These are phyloP conservation scores for Phytophthora gonapodyides DNA, from an alignment of 352 stramenopile species.

Conservation along the genomic window DNA sequence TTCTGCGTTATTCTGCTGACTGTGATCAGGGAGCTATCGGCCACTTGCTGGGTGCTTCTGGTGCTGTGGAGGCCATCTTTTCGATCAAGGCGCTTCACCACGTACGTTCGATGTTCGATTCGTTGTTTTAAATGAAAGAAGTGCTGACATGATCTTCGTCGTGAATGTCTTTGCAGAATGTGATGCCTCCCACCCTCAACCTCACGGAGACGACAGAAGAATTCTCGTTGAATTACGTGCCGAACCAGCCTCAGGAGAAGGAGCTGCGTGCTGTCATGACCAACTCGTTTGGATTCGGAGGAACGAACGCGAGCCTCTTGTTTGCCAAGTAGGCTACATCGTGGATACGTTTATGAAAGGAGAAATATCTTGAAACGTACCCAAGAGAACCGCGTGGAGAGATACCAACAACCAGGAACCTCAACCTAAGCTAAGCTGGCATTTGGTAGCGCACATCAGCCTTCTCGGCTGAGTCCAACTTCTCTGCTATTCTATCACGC, in stretches of 20 bases:
- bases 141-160: neutral
- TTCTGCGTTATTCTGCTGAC: neutral
- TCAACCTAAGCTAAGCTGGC: slow-evolving; percentile 29
- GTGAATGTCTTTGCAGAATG: slow-evolving; percentile 49
- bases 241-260: slow-evolving; percentile 67
- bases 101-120: slow-evolving; percentile 37
- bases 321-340: slow-evolving; percentile 65
- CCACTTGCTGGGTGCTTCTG: slow-evolving; percentile 96
- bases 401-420: neutral
- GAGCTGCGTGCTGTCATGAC: slow-evolving; percentile 83
- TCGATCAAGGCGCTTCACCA: slow-evolving; percentile 93
- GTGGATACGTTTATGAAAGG: neutral
- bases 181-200: slow-evolving; percentile 96
- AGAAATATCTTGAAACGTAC: too few relatives aligned
- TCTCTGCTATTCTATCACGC: slow-evolving; percentile 11
- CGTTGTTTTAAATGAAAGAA: neutral
- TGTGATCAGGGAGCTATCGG: slow-evolving; percentile 82
- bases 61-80: slow-evolving; percentile 96
- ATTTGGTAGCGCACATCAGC: slow-evolving; percentile 36
- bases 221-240: slow-evolving; percentile 89
- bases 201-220: slow-evolving; percentile 74
- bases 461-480: slow-evolving; percentile 35
- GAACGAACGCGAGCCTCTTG: slow-evolving; percentile 92
- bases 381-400: too few relatives aligned
- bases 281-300: slow-evolving; percentile 99